These are phyloP conservation scores for Yamadazyma conglobata DNA, from an alignment of 1,139 yeast species.

Conservation along the genomic window DNA sequence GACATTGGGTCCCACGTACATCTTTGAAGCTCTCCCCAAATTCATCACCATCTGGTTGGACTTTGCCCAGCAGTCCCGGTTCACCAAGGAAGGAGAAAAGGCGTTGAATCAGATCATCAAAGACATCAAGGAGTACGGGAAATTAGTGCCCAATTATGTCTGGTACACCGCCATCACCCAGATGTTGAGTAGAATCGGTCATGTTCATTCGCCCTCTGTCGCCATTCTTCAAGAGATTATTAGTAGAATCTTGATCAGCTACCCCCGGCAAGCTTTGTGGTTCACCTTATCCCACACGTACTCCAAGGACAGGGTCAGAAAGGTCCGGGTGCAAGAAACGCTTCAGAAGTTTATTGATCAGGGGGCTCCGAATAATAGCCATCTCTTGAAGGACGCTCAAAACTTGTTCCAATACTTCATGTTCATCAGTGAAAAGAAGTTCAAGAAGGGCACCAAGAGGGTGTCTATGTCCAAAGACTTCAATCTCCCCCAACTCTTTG, in stretches of 20 bases:
- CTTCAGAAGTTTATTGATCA: slow-evolving; percentile 14
- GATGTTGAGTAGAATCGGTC: slow-evolving; percentile 73
- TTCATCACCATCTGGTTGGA: slow-evolving; percentile 91
- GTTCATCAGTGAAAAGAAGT: slow-evolving; percentile 31
- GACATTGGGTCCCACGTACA: slow-evolving; percentile 62
- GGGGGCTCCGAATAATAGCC: slow-evolving; percentile 4
- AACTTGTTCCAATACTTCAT: slow-evolving; percentile 34
- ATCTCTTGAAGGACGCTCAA: slow-evolving; percentile 25
- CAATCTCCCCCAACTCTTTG: slow-evolving; percentile 43
- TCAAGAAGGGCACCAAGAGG: slow-evolving; percentile 31
- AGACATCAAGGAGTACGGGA: slow-evolving; percentile 47
- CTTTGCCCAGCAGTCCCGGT: slow-evolving; percentile 47
- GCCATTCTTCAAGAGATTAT: slow-evolving; percentile 56
- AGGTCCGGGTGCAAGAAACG: slow-evolving; percentile 42
- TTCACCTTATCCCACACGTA: slow-evolving; percentile 70
- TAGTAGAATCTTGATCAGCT: slow-evolving; percentile 52
- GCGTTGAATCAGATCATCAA: slow-evolving; percentile 47
- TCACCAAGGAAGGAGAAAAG: slow-evolving; percentile 31
- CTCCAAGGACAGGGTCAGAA: slow-evolving; percentile 60
- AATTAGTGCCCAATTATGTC: slow-evolving; percentile 54
- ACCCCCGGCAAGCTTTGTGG: slow-evolving; percentile 87
- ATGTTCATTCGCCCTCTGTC: slow-evolving; percentile 56
- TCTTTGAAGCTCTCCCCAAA: slow-evolving; percentile 86
- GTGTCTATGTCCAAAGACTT: slow-evolving; percentile 34
- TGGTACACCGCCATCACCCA: slow-evolving; percentile 91